phyloP scores from a whole-genome alignment of 306 rosid genomes.

The Cicer chorassanicum region DNA sequence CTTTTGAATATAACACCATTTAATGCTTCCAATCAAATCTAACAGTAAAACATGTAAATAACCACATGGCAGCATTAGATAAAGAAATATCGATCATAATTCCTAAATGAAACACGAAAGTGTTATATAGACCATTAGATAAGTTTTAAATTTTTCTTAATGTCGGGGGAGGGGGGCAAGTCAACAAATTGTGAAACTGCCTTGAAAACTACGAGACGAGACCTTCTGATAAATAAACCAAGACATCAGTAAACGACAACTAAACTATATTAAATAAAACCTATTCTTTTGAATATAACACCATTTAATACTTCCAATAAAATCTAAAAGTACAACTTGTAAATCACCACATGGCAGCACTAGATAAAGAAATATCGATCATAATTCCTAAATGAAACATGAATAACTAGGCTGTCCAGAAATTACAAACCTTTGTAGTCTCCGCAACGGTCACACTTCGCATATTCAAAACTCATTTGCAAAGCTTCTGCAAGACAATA shows the following conservation, averaged over 20 bases:
- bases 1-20: neutral
- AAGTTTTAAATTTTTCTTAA: slow-evolving; percentile 16
- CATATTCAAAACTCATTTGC: slow-evolving; percentile 69
- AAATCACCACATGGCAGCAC: slow-evolving; percentile 2
- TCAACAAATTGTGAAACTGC: slow-evolving; percentile 1
- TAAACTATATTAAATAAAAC: neutral
- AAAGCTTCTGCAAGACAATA: slow-evolving; percentile 69
- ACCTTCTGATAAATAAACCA: neutral
- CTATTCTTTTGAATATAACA: neutral
- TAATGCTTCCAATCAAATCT: slow-evolving; percentile 28
- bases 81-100: slow-evolving; percentile 28
- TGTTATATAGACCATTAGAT: neutral
- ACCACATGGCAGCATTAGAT: slow-evolving; percentile 9
- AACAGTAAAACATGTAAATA: slow-evolving; percentile 3
- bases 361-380: slow-evolving; percentile 30
- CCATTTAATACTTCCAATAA: slow-evolving; percentile 30
- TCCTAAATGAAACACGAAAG: slow-evolving; percentile 20
- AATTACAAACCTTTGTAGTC: slow-evolving; percentile 63
- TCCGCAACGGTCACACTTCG: slow-evolving; percentile 56
- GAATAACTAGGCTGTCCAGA: slow-evolving; percentile 6
- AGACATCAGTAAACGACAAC: slow-evolving; percentile 22
- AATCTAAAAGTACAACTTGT: neutral
- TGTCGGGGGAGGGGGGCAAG: neutral
- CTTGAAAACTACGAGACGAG: slow-evolving; percentile 35
- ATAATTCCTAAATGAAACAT: slow-evolving; percentile 14